A percentile compares a stretch with the other conserved stretches of the same genome.
Evolutionary conservation across 495 filamentous ascomycete species (phyloP).

Genomic region (Daldinia loculata): DNA sequence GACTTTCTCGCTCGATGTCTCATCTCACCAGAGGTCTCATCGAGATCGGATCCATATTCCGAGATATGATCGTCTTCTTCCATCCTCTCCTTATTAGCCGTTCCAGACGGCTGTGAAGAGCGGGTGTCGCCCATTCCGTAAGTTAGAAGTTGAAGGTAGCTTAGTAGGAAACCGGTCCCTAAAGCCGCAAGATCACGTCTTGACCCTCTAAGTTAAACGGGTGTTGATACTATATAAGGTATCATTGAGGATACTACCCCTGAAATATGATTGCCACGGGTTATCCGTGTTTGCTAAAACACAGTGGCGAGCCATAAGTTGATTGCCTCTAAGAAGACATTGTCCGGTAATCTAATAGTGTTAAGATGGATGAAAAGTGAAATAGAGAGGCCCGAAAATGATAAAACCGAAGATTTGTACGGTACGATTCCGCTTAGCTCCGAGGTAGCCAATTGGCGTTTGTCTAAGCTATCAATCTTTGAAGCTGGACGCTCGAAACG

Average conservation of each 20-base stretch:
- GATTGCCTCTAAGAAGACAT: not conserved
- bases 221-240: not conserved
- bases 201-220: not conserved
- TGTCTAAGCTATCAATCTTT: not conserved
- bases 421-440: not conserved
- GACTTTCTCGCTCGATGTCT: conserved; percentile 28
- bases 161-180: not conserved
- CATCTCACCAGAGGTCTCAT: conserved; percentile 43
- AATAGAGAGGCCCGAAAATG: not conserved
- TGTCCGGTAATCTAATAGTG: not conserved
- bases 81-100: conserved; percentile 30
- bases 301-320: not conserved
- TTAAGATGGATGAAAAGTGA: not conserved
- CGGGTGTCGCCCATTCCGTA: conserved; percentile 10
- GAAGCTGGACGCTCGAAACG: conserved; percentile 8
- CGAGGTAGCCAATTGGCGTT: not conserved
- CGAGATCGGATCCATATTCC: conserved; percentile 43
- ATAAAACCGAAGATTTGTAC: not conserved
- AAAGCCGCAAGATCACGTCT: not conserved
- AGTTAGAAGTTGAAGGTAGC: not conserved
- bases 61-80: conserved; percentile 41
- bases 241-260: conserved; percentile 1
- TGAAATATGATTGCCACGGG: not conserved
- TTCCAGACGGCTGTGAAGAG: conserved; percentile 38
- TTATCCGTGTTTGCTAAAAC: not conserved